A percentile compares a stretch with the other conserved stretches of the same genome.
Conservation (phyloP, 768 basidiomycete genomes). For the Mycena rebaudengoi region DNA sequence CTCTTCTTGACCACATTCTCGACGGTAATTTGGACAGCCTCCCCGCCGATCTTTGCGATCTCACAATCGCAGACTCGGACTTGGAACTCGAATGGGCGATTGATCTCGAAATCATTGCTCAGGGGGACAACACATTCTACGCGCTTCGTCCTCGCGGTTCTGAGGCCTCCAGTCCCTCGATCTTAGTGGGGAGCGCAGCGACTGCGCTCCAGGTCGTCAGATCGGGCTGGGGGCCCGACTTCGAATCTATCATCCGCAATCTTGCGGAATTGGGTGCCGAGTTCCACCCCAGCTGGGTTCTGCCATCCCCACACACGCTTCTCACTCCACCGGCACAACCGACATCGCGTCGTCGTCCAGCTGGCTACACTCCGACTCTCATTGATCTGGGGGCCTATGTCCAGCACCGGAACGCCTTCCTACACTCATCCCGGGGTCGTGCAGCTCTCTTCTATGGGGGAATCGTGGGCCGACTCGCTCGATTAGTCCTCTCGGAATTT, state of each 20-base stretch:
- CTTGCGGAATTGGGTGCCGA: not conserved
- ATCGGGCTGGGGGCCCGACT: conserved; percentile 10
- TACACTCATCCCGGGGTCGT: not conserved
- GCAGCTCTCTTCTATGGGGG: conserved; percentile 9
- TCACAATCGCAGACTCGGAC: not conserved
- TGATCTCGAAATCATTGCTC: not conserved
- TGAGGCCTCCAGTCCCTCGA: conserved; percentile 4
- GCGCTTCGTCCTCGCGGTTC: conserved; percentile 5
- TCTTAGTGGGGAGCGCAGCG: not conserved
- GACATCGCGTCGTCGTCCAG: not conserved
- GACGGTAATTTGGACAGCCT: not conserved
- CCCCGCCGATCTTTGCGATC: conserved; percentile 5
- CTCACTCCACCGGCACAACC: not conserved
- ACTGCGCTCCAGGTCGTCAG: not conserved
- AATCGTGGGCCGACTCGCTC: conserved; percentile 3
- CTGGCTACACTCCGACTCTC: not conserved
- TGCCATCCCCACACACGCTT: not conserved
- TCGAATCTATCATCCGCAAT: not conserved
- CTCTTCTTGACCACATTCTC: conserved; percentile 7
- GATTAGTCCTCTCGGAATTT: not conserved
- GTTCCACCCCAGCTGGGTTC: not conserved
- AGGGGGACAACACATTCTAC: conserved; percentile 1
- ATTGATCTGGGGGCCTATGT: not conserved
- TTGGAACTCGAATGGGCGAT: conserved; percentile 14
- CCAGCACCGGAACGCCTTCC: not conserved